Evolutionary conservation across 1,284 basidiomycete species (phyloP), one percentile per base, ranked within the genome.

Genomic region (Neonothopanus nambi): DNA sequence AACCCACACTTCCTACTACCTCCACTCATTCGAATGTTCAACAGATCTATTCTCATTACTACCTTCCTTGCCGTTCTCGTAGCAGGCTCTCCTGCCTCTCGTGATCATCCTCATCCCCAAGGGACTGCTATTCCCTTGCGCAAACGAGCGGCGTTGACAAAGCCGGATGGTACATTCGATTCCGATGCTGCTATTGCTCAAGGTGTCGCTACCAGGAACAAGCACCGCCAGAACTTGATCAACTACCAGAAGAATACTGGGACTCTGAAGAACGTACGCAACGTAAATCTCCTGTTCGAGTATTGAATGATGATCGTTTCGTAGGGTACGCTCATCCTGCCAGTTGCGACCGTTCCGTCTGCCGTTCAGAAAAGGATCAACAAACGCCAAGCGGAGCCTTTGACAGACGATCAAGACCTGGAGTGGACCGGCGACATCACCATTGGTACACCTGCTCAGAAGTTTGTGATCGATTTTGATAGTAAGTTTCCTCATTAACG

Each of bases 401-500:
- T 72, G 20, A 66, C 58, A 7, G 61, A 67, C 38, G 57, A 62
- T 39, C 47, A 46, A 11, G 37, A 53, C 43, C n/a, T 47, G 9
- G 48, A 48, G 33, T 73, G 70, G 70, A 61, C 62, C 8, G 70
- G 69, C 17, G 43, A 50, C 1, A 64, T 71, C 35, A 59, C 59
- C 2, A 60, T 72, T 18, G 71, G 72, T 21, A 68, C 67, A 5
- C 71, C 72, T n/a, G 41, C 57, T 6, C 41, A 60, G 38, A 24
- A 46, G 4, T 63, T 59, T 49, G 13, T 57, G 63, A 70, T 74
- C 28, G 63, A 65, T 49, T 72, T 74, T 51, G 71, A 75, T 54
- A 75, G 67, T 55, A 58, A 57, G 65, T 64, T 35, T 3, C 58
- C 47, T 61, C n/a, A 46, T 62, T 63, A 42, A 63, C 40, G 52